phyloP scores from a whole-genome alignment of 306 rosid genomes.

The Mucuna pruriens region DNA sequence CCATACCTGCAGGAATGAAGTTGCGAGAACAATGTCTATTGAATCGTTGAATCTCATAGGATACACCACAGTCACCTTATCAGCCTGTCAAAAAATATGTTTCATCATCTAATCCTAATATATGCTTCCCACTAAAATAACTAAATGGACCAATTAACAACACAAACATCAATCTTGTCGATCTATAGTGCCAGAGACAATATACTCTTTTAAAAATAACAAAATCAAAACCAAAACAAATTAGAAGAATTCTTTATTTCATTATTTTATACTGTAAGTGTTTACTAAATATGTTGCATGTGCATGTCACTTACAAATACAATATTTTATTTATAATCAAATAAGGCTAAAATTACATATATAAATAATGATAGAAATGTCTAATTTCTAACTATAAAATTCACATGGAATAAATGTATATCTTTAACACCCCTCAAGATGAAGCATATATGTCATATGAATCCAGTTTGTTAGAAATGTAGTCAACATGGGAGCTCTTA shows the following conservation, averaged over 20 bases:
- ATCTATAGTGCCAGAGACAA: conserved; percentile 14
- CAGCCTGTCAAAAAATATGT: conserved; percentile 63
- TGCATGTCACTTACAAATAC: too few relatives aligned
- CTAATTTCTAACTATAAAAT: too few relatives aligned
- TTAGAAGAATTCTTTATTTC: not conserved
- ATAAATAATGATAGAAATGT: too few relatives aligned
- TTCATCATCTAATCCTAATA: conserved; percentile 22
- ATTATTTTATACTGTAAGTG: too few relatives aligned
- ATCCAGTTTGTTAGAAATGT: too few relatives aligned
- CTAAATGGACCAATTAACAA: conserved; percentile 11
- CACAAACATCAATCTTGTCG: conserved; percentile 24
- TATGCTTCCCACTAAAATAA: conserved; percentile 27
- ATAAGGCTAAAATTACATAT: too few relatives aligned
- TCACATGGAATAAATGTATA: too few relatives aligned
- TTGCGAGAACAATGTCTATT: conserved; percentile 84
- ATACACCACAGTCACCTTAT: conserved; percentile 85
- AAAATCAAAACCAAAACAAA: not conserved
- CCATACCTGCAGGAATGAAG: conserved; percentile 93
- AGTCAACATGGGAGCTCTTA: too few relatives aligned
- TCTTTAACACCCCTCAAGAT: too few relatives aligned
- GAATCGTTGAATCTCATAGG: conserved; percentile 98
- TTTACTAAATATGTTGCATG: too few relatives aligned
- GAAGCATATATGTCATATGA: too few relatives aligned
- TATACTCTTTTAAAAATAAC: not conserved
- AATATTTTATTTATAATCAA: too few relatives aligned